These are phyloP conservation scores for Penicillium odoratum DNA, from an alignment of 495 filamentous ascomycete genomes.

Conservation along the genomic window DNA sequence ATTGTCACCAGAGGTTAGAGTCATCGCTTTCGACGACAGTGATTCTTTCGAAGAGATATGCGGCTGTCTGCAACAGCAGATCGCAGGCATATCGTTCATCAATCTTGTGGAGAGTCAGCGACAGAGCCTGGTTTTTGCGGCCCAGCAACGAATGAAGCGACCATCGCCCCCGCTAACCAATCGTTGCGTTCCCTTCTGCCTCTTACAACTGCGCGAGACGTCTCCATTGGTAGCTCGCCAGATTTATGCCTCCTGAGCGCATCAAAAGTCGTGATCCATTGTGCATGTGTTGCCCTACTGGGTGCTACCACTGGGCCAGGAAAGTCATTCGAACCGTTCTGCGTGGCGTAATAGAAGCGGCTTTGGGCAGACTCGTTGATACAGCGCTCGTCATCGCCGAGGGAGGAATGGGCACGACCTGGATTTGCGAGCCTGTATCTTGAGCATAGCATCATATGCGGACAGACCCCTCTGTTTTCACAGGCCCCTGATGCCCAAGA, in stretches of 20 bases:
- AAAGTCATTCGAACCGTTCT: slow-evolving; percentile 3
- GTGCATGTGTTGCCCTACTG: background rate
- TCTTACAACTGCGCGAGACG: slow-evolving; percentile 1
- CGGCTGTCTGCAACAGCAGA: slow-evolving; percentile 1
- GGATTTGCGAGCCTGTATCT: too few relatives aligned
- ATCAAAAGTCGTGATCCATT: background rate
- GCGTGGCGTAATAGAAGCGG: slow-evolving; percentile 2
- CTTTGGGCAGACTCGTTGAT: background rate
- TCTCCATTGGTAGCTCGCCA: slow-evolving; percentile 2
- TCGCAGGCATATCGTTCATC: slow-evolving; percentile 2
- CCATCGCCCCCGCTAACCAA: background rate
- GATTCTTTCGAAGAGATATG: background rate
- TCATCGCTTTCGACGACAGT: slow-evolving; percentile 1
- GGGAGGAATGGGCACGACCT: too few relatives aligned
- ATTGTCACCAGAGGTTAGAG: slow-evolving; percentile 1
- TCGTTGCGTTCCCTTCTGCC: background rate
- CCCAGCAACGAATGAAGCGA: background rate
- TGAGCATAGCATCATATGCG: too few relatives aligned
- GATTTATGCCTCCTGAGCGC: background rate
- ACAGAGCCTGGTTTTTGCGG: background rate
- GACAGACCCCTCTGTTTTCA: background rate
- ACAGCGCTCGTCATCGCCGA: too few relatives aligned
- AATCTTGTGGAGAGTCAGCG: background rate
- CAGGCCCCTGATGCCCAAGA: background rate
- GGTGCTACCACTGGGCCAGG: background rate